Base-by-base conservation (phyloP, 345 rosid species). In the Syzygium aqueum region DNA sequence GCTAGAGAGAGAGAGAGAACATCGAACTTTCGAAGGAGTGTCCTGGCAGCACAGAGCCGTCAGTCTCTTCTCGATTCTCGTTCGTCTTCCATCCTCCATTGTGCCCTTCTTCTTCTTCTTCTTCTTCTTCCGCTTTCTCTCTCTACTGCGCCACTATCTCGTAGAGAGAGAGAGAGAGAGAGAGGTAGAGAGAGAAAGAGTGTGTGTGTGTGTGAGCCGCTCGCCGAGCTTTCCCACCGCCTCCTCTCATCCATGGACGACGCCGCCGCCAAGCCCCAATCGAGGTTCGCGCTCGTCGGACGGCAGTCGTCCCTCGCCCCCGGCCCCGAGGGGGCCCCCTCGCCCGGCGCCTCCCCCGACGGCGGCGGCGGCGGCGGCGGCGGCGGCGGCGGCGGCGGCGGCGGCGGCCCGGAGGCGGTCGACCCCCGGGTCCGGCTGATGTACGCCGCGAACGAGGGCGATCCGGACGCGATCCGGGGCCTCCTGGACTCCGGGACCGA, bases 371-470 rank as follows among this genome's bases (percentile, higher is more conserved):
- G n/a, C n/a, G n/a, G n/a, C n/a, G n/a, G n/a, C n/a, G n/a, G n/a
- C n/a, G 78, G 28, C 84, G 78, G 28, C 84, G 61, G 12, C 19
- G 50, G 33, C 77, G 85, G 30, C 54, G 89, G 84, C 14, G 67
- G 85, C 49, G 82, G 84, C 23, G 91, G 51, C 40, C 87, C 33
- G 50, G 88, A 87, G 11, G 57, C 90, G n/a, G 87, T 91, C 56
- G 95, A 92, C 90, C 93, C 95, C 11, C 90, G 94, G 85, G 92
- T 96, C 86, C 90, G 95, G 87, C 88, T 96, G 30, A 95, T 95
- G 97, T 96, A 96, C 91, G 65, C 92, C 88, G 95, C 95, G 53
- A 94, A 93, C 91, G 97, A 94, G 87, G 97, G 97, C 54, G 96
- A 96, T 54, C 86, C 95, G 85, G 95, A 92, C 50, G 95, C 95